These are phyloP conservation scores for Microcos paniculata DNA, from an alignment of 345 rosid species.

Conservation along the genomic window DNA sequence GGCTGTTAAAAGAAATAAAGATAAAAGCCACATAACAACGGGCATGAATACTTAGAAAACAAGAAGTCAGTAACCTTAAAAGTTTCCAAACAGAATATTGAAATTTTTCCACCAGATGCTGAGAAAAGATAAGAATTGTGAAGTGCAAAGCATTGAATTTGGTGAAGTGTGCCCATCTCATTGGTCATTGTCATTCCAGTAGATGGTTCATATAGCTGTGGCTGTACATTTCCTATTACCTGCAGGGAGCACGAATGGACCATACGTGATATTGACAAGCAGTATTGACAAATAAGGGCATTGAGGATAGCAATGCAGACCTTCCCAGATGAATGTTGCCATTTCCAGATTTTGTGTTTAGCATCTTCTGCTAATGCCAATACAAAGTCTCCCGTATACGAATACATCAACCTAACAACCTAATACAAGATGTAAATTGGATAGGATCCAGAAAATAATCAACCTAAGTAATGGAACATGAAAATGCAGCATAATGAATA, in stretches of 20 bases:
- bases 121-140: constrained; percentile 37
- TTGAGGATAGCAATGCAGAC: constrained; percentile 19
- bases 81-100: constrained; percentile 33
- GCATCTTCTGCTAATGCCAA: constrained; percentile 35
- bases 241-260: constrained; percentile 19
- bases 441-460: constrained; percentile 11
- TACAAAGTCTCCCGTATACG: constrained; percentile 33
- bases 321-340: constrained; percentile 27
- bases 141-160: constrained; percentile 33
- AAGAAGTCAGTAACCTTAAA: constrained; percentile 31
- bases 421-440: constrained; percentile 16
- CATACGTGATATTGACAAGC: constrained; percentile 1
- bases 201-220: constrained; percentile 30
- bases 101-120: constrained; percentile 35
- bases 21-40: background rate
- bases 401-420: constrained; percentile 25
- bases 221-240: constrained; percentile 27
- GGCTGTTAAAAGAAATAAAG: background rate
- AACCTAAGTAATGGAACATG: background rate
- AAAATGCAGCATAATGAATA: no score
- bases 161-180: constrained; percentile 22
- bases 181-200: constrained; percentile 35
- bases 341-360: constrained; percentile 38
- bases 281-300: background rate
- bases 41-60: background rate